Conservation (phyloP, 768 basidiomycete genomes). For the Leccinum uliginosum region DNA sequence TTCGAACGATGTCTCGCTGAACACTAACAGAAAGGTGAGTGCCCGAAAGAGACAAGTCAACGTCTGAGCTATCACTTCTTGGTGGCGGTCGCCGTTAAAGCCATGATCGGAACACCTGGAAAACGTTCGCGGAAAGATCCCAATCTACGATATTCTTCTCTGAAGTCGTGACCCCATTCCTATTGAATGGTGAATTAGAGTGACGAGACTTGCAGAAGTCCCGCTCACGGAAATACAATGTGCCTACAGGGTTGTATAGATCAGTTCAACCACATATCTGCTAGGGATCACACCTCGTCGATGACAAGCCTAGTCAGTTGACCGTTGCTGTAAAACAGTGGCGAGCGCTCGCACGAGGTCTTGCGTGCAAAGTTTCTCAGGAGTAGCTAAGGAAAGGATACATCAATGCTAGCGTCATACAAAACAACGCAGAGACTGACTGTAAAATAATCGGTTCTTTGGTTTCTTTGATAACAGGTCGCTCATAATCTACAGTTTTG, state of each 20-base stretch:
- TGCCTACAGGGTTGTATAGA: conserved; percentile 42
- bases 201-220: not conserved
- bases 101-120: conserved; percentile 77
- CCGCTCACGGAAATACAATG: conserved; percentile 75
- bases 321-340: conserved; percentile 44
- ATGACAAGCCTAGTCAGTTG: conserved; percentile 72
- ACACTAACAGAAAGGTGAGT: conserved; percentile 44
- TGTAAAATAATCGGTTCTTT: conserved; percentile 61
- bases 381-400: conserved; percentile 52
- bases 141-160: conserved; percentile 66
- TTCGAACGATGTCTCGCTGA: conserved; percentile 66
- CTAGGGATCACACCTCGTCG: conserved; percentile 58
- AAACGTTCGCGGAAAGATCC: conserved; percentile 67
- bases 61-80: conserved; percentile 37
- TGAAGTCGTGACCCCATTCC: conserved; percentile 87
- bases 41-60: not conserved
- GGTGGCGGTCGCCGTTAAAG: conserved; percentile 82
- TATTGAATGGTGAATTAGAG: conserved; percentile 23
- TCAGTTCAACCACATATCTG: not conserved
- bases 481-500: conserved; percentile 45
- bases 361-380: conserved; percentile 59
- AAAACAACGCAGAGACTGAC: conserved; percentile 37
- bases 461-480: conserved; percentile 62
- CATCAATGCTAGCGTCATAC: not conserved
- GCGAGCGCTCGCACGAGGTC: conserved; percentile 53